Conservation (phyloP, 345 rosid genomes). For the Camelina laxa region DNA sequence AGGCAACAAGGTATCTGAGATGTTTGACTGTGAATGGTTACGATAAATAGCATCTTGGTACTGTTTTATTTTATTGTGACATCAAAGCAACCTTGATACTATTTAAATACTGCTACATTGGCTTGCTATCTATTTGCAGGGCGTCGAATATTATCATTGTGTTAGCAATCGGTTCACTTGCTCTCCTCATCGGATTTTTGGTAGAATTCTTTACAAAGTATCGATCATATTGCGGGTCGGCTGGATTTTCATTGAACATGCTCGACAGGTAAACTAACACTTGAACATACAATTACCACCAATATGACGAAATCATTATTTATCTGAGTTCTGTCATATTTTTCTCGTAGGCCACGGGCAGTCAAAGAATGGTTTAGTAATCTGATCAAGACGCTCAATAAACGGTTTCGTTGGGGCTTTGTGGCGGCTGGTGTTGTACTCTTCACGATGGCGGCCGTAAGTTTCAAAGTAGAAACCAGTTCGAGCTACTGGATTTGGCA, state of each 20-base stretch:
- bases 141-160: conserved; percentile 83
- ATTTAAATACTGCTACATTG: not conserved
- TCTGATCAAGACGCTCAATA: conserved; percentile 58
- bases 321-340: conserved; percentile 13
- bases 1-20: conserved; percentile 81
- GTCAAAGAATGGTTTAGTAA: conserved; percentile 57
- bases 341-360: conserved; percentile 53
- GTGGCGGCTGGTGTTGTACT: conserved; percentile 64
- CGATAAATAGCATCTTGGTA: conserved; percentile 20
- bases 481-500: conserved; percentile 99
- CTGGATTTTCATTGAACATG: conserved; percentile 52
- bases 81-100: conserved; percentile 10
- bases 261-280: conserved; percentile 53
- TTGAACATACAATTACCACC: not conserved
- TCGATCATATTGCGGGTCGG: conserved; percentile 60
- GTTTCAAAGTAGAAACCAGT: conserved; percentile 81
- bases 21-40: conserved; percentile 19
- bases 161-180: conserved; percentile 74
- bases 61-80: not conserved
- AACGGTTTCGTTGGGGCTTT: conserved; percentile 76
- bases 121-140: conserved; percentile 52
- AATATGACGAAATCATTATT: not conserved
- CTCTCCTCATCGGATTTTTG: conserved; percentile 78
- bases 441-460: conserved; percentile 73
- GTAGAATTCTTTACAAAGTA: conserved; percentile 69